Evolutionary conservation across 1,284 basidiomycete species (phyloP), one percentile per base, ranked within the genome.

Genomic region (Boletellus deceptivus): DNA sequence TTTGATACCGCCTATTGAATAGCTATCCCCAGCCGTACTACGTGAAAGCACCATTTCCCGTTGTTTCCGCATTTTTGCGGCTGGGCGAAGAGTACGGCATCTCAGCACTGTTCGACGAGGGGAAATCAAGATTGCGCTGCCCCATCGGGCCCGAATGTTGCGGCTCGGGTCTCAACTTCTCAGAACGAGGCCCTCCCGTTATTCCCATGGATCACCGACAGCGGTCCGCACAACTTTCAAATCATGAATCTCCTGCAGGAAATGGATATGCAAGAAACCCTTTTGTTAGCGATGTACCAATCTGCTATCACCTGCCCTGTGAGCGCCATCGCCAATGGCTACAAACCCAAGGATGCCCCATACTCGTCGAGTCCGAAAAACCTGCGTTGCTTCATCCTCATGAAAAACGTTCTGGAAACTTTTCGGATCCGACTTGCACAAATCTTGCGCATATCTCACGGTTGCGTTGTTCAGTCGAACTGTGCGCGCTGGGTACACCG

Each of bases 51-150:
- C 49, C 58, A 0, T 3, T 61, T 34, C 29, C 43, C 8, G 6
- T 48, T 24, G 37, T 49, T 2, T n/a, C 45, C 0, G 52, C 50
- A 3, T 65, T 63, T 38, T 34, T 63, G 25, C 56, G 31, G 17
- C 5, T 63, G 27, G 60, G 61, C 1, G 48, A 65, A 36, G 65
- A 64, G 37, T 64, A 64, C 8, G 33, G 13, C 41, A 60, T 64
- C 0, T 43, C 10, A 8, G 17, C 13, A 4, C 43, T 62, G 39
- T 22, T 50, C 16, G 20, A 48, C 4, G 53, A 59, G 17, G 63
- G 50, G 2, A 54, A 51, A 34, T 50, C 29, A n/a, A 38, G 37
- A 25, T 6, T 65, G 34, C 17, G 20, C 13, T 51, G 44, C 18
- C 4, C 35, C 16, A 48, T 40, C 13, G 46, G 56, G 13, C 10